Conservation (phyloP, 2,329 filamentous ascomycete genomes). For the Cladosporium sp. region DNA sequence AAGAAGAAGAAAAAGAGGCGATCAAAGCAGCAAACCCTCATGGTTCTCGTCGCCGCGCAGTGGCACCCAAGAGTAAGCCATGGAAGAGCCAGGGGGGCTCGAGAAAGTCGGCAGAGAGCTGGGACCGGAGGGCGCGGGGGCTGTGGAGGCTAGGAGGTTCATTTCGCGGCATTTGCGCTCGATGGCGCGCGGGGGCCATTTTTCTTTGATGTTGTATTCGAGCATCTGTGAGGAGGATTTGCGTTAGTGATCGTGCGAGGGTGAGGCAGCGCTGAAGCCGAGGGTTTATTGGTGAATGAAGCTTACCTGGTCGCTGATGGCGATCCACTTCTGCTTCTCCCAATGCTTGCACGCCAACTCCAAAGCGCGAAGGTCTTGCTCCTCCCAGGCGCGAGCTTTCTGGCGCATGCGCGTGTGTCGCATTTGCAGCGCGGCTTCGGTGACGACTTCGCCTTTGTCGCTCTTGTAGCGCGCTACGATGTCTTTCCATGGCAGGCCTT, state of each 20-base stretch:
- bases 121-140: constrained; percentile 13
- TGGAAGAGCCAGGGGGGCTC: constrained; percentile 24
- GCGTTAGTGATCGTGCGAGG: constrained; percentile 6
- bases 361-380: constrained; percentile 46
- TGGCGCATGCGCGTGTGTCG: constrained; percentile 49
- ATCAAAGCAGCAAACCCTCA: background rate
- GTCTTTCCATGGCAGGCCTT: constrained; percentile 51
- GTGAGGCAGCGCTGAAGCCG: no score
- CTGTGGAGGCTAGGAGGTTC: constrained; percentile 13
- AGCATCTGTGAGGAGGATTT: constrained; percentile 43
- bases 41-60: background rate
- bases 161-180: constrained; percentile 49
- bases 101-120: constrained; percentile 16
- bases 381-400: constrained; percentile 48
- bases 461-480: constrained; percentile 47
- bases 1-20: background rate
- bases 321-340: constrained; percentile 51
- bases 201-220: constrained; percentile 46
- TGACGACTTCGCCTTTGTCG: constrained; percentile 45
- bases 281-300: no score
- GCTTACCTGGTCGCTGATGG: constrained; percentile 47
- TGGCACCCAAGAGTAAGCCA: constrained; percentile 26
- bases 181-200: constrained; percentile 48
- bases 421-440: constrained; percentile 52
- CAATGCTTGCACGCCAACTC: constrained; percentile 49